Percentiles rank a stretch among this genome's conserved stretches.
Evolutionary conservation across 805 yeast genomes (phyloP).

Genomic region (Barnettozyma sp.): DNA sequence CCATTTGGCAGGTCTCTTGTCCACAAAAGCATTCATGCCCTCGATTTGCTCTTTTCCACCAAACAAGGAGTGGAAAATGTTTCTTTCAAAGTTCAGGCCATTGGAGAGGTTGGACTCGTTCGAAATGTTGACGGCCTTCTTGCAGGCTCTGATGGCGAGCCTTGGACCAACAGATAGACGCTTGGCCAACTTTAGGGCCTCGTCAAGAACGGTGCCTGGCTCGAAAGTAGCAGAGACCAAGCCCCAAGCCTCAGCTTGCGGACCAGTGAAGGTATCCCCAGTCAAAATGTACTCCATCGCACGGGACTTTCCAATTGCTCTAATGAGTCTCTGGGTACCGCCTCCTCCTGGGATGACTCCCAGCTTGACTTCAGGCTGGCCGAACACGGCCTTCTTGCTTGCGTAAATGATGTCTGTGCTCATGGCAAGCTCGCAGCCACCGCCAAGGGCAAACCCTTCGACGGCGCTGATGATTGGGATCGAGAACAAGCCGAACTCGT

Average conservation of each 20-base stretch:
- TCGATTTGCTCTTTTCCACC: constrained; percentile 41
- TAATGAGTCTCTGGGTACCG: constrained; percentile 45
- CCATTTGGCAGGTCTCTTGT: constrained; percentile 35
- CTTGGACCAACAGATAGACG: constrained; percentile 36
- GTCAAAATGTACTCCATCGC: constrained; percentile 45
- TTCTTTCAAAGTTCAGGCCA: constrained; percentile 38
- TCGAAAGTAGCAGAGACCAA: constrained; percentile 37
- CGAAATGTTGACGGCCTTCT: constrained; percentile 37
- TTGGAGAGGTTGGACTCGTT: constrained; percentile 30
- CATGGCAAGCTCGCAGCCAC: constrained; percentile 53
- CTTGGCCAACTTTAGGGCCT: constrained; percentile 39
- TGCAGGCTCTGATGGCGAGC: constrained; percentile 39
- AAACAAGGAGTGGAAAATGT: constrained; percentile 39
- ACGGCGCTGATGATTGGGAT: constrained; percentile 52
- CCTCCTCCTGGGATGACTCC: constrained; percentile 50
- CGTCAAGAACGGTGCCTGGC: constrained; percentile 33
- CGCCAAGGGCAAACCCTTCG: constrained; percentile 49
- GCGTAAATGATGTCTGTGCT: constrained; percentile 43
- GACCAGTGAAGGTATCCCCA: constrained; percentile 38
- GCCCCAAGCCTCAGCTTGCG: constrained; percentile 42
- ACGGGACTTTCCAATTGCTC: constrained; percentile 41
- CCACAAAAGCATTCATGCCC: constrained; percentile 46
- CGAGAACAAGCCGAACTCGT: constrained; percentile 29
- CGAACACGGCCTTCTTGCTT: constrained; percentile 41
- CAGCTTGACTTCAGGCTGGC: constrained; percentile 49